phyloP scores from a whole-genome alignment of 2,329 filamentous ascomycete species.

The Aspergillus terreus region DNA sequence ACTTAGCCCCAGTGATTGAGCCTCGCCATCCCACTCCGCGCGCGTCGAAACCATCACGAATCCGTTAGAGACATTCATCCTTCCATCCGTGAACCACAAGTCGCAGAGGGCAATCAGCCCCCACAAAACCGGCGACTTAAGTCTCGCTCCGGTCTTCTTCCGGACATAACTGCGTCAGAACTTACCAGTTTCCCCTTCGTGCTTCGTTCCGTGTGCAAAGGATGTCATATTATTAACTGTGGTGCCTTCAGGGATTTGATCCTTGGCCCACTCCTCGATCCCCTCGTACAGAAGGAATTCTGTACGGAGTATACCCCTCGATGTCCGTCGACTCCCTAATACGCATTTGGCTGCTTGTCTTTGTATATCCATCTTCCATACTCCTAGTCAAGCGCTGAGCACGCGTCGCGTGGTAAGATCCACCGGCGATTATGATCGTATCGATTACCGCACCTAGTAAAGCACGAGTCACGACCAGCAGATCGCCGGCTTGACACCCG shows the following conservation, averaged over 20 bases:
- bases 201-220: background rate
- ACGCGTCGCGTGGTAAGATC: background rate
- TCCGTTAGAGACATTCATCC: too few species aligned
- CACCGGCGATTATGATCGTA: conserved; percentile 5
- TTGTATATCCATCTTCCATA: too few species aligned
- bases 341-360: too few species aligned
- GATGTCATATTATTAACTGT: background rate
- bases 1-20: too few species aligned
- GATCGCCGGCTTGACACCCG: conserved; percentile 18
- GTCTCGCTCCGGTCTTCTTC: background rate
- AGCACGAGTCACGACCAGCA: conserved; percentile 5
- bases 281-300: background rate
- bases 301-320: background rate
- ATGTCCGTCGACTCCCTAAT: background rate
- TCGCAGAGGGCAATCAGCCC: background rate
- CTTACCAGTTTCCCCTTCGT: background rate
- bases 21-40: too few species aligned
- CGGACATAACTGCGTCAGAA: background rate
- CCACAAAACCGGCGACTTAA: background rate
- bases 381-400: too few species aligned
- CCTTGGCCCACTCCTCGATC: background rate
- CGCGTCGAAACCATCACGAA: too few species aligned
- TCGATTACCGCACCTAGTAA: conserved; percentile 9
- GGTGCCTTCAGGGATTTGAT: background rate
- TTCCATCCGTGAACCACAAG: too few species aligned